Conservation (phyloP, 2,329 filamentous ascomycete genomes). For the Aspergillus terreus region DNA sequence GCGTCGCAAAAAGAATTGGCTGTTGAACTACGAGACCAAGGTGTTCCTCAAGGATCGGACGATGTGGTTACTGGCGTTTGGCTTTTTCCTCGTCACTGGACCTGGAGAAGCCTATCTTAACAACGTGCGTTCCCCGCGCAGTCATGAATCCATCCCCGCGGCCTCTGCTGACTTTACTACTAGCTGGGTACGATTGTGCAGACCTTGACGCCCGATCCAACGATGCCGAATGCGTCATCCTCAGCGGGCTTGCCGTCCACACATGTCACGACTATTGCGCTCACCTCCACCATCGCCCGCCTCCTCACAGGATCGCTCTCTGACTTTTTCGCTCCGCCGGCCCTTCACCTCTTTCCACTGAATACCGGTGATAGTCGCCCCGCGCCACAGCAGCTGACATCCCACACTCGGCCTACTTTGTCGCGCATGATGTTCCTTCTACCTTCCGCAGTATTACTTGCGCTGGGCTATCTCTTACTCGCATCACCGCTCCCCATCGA, state of each 20-base stretch:
- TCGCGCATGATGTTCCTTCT: constrained; percentile 80
- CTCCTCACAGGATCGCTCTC: constrained; percentile 86
- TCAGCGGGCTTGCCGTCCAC: constrained; percentile 66
- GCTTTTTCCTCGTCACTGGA: constrained; percentile 89
- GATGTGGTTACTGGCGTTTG: constrained; percentile 91
- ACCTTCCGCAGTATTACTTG: constrained; percentile 68
- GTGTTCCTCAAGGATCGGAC: constrained; percentile 81
- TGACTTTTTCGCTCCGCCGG: constrained; percentile 74
- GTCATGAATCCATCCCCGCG: not conserved
- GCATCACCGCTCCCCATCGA: constrained; percentile 76
- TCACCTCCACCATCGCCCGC: constrained; percentile 85
- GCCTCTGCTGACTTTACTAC: constrained; percentile 13
- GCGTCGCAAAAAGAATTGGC: constrained; percentile 76
- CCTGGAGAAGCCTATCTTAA: constrained; percentile 98
- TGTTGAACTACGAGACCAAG: constrained; percentile 86
- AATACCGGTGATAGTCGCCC: constrained; percentile 39
- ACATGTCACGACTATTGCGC: constrained; percentile 86
- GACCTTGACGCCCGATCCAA: constrained; percentile 68
- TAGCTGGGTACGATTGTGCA: constrained; percentile 83
- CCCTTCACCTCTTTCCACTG: constrained; percentile 57
- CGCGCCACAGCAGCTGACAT: constrained; percentile 25
- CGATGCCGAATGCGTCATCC: constrained; percentile 42
- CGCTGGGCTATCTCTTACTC: constrained; percentile 71
- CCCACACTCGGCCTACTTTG: constrained; percentile 50
- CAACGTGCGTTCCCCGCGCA: constrained; percentile 52